Evolutionary conservation across 2,329 filamentous ascomycete genomes (phyloP), one percentile per base, ranked within the genome.

Genomic region (Pseudovirgaria hyperparasitica): DNA sequence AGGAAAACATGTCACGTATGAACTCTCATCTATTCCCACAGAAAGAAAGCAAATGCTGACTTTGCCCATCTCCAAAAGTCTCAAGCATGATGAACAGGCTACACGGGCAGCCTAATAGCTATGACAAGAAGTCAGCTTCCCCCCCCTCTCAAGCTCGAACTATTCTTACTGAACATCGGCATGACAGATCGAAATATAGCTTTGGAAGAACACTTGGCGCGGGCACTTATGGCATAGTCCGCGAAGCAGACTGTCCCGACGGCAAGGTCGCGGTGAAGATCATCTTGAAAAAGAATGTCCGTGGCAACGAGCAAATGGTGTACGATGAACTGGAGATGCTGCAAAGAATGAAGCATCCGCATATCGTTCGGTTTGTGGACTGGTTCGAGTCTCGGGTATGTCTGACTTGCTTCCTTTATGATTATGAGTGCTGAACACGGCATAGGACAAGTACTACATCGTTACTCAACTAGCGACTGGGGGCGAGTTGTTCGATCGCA

Each of bases 271-370:
- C 90, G 21, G 72, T 98, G 58, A 98, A 98, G 69, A 96, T 98
- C 54, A 98, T 98, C 56, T 65, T 96, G 48, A 98, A 98, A 72
- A 94, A 93, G 66, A 96, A 93, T 58, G 87, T 98, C 52, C 92
- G 86, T 55, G 87, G 86, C 39, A 96, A 96, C 46, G 90, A 98
- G 65, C 75, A 79, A 55, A 98, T 98, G 90, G 90, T 98, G 21
- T 90, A 92, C 54, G 90, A 98, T 55, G 90, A 98, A 63, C 68
- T 98, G 45, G 72, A 85, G 41, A 85, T 98, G 74, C 70, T 98
- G 38, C 85, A 94, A 60, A 72, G 73, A 32, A 72, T 98, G 50
- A 72, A 85, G 50, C 90, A 98, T 54, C 81, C 84, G 28, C 84
- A 96, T 58, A 98, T 98, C 52, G 90, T 98, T 60, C 77, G 78